Evolutionary conservation across 73 alveolate species (phyloP).

Genomic region (Uronychia binucleata): DNA sequence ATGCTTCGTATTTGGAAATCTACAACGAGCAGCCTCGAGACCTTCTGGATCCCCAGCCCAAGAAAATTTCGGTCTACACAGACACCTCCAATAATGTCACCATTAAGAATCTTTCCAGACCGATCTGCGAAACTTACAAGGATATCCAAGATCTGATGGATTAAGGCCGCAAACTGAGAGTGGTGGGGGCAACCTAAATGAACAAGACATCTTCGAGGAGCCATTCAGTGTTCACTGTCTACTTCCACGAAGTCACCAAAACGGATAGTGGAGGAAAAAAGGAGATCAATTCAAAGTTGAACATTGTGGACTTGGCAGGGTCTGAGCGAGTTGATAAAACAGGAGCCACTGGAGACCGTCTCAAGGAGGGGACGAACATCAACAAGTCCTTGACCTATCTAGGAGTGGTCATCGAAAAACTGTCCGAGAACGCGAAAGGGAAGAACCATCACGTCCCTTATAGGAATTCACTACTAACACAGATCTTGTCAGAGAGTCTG

Average conservation of each 20-base stretch:
- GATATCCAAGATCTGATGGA: constrained; percentile 64
- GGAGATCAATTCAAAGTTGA: constrained; percentile 85
- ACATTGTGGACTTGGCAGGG: constrained; percentile 98
- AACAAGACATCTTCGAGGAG: constrained; percentile 90
- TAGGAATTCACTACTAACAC: constrained; percentile 64
- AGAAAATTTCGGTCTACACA: constrained; percentile 6
- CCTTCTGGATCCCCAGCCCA: constrained; percentile 18
- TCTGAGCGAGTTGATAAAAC: constrained; percentile 94
- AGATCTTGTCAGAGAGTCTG: constrained; percentile 53
- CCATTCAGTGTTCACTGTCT: constrained; percentile 91
- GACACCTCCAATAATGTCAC: constrained; percentile 17
- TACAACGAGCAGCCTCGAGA: constrained; percentile 62
- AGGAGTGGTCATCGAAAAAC: constrained; percentile 68
- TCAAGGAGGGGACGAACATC: constrained; percentile 97
- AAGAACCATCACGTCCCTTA: constrained; percentile 66
- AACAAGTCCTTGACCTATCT: constrained; percentile 64
- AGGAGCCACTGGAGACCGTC: constrained; percentile 92
- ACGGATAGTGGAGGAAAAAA: constrained; percentile 72
- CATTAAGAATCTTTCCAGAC: constrained; percentile 12
- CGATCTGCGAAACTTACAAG: constrained; percentile 4
- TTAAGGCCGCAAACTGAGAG: constrained; percentile 88
- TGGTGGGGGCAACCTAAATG: constrained; percentile 92
- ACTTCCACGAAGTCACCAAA: constrained; percentile 68
- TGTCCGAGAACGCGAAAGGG: constrained; percentile 32
- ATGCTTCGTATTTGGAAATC: constrained; percentile 51